Base-by-base conservation (phyloP, 306 rosid species). In the Carpinus fangiana region DNA sequence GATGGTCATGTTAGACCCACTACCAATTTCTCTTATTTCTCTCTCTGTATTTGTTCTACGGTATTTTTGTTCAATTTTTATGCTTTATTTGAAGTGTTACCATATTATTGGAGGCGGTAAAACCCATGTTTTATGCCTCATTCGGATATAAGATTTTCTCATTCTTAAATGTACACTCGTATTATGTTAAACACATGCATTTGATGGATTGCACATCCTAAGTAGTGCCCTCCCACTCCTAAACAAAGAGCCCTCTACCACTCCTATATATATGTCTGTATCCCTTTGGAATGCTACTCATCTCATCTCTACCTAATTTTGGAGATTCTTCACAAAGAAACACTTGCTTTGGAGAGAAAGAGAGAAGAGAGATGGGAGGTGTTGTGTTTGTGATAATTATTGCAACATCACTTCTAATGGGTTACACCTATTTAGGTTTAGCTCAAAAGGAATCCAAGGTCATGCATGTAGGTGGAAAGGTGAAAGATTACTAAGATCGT, bases 391-490 rank as follows among this genome's bases (percentile, higher is more conserved):
- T 83, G 56, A 53, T 81, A 50, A 47, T 31, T 31, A 31, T 85
- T 76, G 84, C 85, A 75, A 83, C 79, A 51, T 50, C 83, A 7
- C 7, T 83, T 14, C 31, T 90, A n/a, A 72, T 81, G 79, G 79
- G 72, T 70, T 86, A 79, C 78, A 76, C 72, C 80, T 84, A 69
- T 62, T 53, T 72, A 4, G 89, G 54, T 51, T 73, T 66, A 53
- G 91, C 80, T 45, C 38, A 72, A 34, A 61, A 66, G 16, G 81
- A 83, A 55, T 8, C 80, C 41, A 70, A 31, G 76, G 84, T 72
- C 14, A 76, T 89, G 20, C 88, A 86, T 56, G 87, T 90, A 3
- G 89, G 72, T 28, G 98, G 98, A 31, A 92, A 87, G 34, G 34
- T 31, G 34, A 31, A 31, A 31, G 34, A 31, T 31, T 31, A 2